Base-by-base conservation (phyloP, 257 asterid genomes). In the Lavandula angustifolia region DNA sequence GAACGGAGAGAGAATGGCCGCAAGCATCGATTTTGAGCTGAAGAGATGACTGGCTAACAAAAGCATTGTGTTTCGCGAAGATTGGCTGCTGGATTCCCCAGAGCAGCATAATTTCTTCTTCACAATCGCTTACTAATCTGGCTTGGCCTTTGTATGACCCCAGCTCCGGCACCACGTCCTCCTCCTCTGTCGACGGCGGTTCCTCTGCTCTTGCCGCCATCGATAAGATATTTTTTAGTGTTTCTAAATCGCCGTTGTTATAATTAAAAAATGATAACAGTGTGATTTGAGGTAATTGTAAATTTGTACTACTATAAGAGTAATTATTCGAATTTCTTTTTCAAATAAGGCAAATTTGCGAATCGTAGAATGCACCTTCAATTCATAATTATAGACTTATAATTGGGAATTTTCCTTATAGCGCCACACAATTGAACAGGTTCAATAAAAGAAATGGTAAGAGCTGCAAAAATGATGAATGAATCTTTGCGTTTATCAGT, bases 1-100 rank as follows among this genome's bases (percentile, higher is more conserved):
- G 86, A 60, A 88, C 67, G 76, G 90, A 80, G 63, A 91, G 86
- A 38, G 87, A 76, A 16, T 82, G 95, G 55, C 98, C 96, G 62
- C 98, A 91, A 35, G 98, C 89, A 53, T 91, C 95, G 38, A 91
- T 69, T 17, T 62, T 76, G 59, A 88, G 90, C 50, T 83, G 82
- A 42, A 84, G 90, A 60, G 98, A 86, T 8, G 95, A 81, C 53
- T 88, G 95, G 1, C 57, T 67, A 33, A 89, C 95, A 56, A 80
- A 91, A 49, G 89, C 89, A 67, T 91, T 91, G 78, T 83, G 76
- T 63, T 86, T 84, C 3, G 95, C 78, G 80, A 72, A 76, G 63
- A 79, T 83, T 1, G 96, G 96, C 76, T 91, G 98, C 63, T 91
- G 96, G 56, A 88, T 79, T 72, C 85, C 96, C 98, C 98, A 88